A percentile compares a stretch with the other conserved stretches of the same genome.
These are phyloP conservation scores for Leccinum imitatum DNA, from an alignment of 768 basidiomycete genomes.

Conservation along the genomic window DNA sequence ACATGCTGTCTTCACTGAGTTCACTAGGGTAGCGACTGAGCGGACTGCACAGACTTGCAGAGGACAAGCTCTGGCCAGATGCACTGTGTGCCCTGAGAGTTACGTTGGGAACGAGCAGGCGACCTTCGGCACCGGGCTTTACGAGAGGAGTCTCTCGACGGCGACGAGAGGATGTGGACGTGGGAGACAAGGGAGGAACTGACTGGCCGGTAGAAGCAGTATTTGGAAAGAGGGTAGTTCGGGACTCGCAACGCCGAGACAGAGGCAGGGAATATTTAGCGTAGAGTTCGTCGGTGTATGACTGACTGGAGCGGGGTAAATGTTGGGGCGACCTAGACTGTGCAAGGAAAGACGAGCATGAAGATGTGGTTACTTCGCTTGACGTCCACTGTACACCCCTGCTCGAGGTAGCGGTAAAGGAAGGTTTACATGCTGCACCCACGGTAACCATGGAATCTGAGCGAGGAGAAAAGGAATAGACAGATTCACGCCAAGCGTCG, in stretches of 20 bases:
- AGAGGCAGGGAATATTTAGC: conserved; percentile 56
- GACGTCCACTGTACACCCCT: conserved; percentile 50
- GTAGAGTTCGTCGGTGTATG: conserved; percentile 47
- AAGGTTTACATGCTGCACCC: conserved; percentile 32
- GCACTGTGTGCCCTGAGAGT: conserved; percentile 32
- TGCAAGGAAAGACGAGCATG: conserved; percentile 27
- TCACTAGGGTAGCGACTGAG: conserved; percentile 43
- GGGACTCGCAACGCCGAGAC: conserved; percentile 53
- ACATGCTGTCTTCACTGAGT: conserved; percentile 36
- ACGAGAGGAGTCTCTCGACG: conserved; percentile 55
- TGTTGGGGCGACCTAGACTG: conserved; percentile 26
- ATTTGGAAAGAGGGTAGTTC: conserved; percentile 39
- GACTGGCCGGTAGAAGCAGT: conserved; percentile 38
- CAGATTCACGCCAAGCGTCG: conserved; percentile 63
- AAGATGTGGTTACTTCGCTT: conserved; percentile 26
- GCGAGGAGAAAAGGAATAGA: conserved; percentile 54
- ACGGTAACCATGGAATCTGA: conserved; percentile 35
- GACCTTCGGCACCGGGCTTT: conserved; percentile 61
- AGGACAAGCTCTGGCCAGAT: conserved; percentile 35
- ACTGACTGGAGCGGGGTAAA: conserved; percentile 30
- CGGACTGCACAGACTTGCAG: conserved; percentile 35
- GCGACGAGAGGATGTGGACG: conserved; percentile 35
- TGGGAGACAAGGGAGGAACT: conserved; percentile 35
- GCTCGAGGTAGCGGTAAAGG: conserved; percentile 53
- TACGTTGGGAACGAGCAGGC: conserved; percentile 54